A percentile compares a stretch with the other conserved stretches of the same genome.
Conservation (phyloP, 2,329 filamentous ascomycete species). For the Claviceps africana region DNA sequence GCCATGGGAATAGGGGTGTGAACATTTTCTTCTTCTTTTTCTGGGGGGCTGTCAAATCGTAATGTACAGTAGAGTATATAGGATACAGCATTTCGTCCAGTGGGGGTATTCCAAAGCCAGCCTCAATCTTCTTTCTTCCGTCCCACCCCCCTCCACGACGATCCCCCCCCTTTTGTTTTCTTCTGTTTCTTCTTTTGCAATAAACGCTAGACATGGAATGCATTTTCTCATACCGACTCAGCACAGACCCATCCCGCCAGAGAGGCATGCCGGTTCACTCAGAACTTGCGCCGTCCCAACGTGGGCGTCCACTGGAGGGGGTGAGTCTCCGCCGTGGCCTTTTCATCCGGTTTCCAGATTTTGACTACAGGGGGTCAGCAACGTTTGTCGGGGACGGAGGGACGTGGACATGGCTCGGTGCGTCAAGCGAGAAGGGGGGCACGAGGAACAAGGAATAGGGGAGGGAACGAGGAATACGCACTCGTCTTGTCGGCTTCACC, state of each 20-base stretch:
- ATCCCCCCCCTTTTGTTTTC: neutral
- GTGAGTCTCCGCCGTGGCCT: constrained; percentile 80
- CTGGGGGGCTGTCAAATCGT: constrained; percentile 9
- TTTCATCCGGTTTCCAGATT: constrained; percentile 89
- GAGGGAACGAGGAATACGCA: constrained; percentile 20
- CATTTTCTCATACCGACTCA: neutral
- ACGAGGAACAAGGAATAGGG: neutral
- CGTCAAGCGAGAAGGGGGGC: too few species aligned
- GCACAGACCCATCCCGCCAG: neutral
- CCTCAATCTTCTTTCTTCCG: neutral
- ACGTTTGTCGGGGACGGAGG: too few species aligned
- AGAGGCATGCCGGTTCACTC: constrained; percentile 9
- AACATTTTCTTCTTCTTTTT: too few species aligned
- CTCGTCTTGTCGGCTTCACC: constrained; percentile 95
- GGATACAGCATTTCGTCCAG: neutral
- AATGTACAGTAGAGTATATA: constrained; percentile 13
- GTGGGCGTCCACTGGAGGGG: constrained; percentile 86
- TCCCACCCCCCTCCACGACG: too few species aligned
- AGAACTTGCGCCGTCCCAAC: constrained; percentile 63
- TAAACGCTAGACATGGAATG: neutral
- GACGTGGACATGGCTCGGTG: too few species aligned
- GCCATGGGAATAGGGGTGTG: constrained; percentile 50
- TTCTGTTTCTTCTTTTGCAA: neutral
- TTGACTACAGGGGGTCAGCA: constrained; percentile 54
- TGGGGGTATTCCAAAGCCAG: constrained; percentile 6